Evolutionary conservation across 495 filamentous ascomycete species (phyloP), one percentile per base, ranked within the genome.

Genomic region (Neurospora sublineolata): DNA sequence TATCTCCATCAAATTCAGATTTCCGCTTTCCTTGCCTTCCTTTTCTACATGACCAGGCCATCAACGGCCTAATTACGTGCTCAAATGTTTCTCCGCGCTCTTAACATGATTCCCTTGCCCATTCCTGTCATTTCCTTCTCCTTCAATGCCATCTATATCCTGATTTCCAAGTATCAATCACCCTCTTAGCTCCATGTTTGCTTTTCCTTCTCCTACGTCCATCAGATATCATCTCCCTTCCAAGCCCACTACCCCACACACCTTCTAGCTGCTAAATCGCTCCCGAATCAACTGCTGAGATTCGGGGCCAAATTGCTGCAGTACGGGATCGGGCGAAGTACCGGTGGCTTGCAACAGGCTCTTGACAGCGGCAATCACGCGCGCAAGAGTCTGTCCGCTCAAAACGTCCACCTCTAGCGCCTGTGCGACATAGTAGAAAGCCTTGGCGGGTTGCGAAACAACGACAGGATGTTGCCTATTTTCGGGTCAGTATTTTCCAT

Each of bases 391-490:
- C 78, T 92, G 86, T 3, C 94, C 94, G 77, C 94, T 92, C 40
- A 99, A 82, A 20, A 94, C 95, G 79, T 96, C 93, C 30, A 92
- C 90, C 74, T 97, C 94, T 37, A 99, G 87, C 44, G 95, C 95
- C 80, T 93, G 90, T 67, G 87, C 92, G 38, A 97, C 91, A 77
- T 87, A 90, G 40, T 89, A 86, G 75, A 99, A 97, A 41, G 93
- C 87, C 75, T 92, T 91, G 71, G 87, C 86, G 12, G 93, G 88
- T 76, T 94, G 90, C 42, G 80, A 82, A 71, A 91, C 83, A 69
- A 97, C 92, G 23, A 88, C 91, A 1, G 93, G 92, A 78, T 97
- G 93, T 90, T 93, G 91, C 79, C 95, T 99, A 37, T 18, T 10
- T 37, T 23, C 10, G 70, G n/a, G 46, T 71, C 30, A 68, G 36